Conservation (phyloP, 2,329 filamentous ascomycete species). For the Cladophialophora chaetospira region DNA sequence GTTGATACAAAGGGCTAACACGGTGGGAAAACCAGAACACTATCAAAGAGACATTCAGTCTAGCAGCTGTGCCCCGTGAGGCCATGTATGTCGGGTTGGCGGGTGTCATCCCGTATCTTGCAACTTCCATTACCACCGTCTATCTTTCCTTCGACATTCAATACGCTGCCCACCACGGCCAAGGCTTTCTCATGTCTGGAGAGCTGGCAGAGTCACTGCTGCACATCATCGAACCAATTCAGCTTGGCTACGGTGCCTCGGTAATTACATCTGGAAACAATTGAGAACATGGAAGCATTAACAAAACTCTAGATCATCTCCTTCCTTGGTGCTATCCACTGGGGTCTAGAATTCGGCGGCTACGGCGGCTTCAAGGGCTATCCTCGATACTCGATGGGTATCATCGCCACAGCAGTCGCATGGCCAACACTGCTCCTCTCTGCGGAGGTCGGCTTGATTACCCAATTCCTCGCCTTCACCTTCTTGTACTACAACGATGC, state of each 20-base stretch:
- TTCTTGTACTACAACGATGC: constrained; percentile 84
- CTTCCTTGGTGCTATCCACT: constrained; percentile 91
- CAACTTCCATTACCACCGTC: constrained; percentile 78
- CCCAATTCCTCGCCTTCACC: constrained; percentile 82
- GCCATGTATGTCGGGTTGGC: constrained; percentile 70
- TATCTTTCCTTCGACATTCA: constrained; percentile 83
- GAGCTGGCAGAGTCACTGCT: constrained; percentile 73
- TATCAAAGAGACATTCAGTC: constrained; percentile 69
- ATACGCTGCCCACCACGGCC: constrained; percentile 62
- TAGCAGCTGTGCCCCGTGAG: constrained; percentile 66
- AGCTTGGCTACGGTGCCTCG: constrained; percentile 87
- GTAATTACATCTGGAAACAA: constrained; percentile 51
- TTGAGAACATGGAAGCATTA: constrained; percentile 4
- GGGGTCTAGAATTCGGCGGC: constrained; percentile 83
- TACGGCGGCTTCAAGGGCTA: constrained; percentile 69
- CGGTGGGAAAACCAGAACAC: constrained; percentile 51
- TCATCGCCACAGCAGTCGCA: constrained; percentile 75
- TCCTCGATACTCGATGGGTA: constrained; percentile 79
- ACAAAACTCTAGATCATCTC: constrained; percentile 69
- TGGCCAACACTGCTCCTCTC: constrained; percentile 90
- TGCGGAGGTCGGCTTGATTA: constrained; percentile 79
- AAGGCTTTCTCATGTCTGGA: constrained; percentile 65
- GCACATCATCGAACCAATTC: constrained; percentile 77
- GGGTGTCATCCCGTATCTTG: constrained; percentile 82
- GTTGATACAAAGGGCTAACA: background rate